Evolutionary conservation across 2,329 filamentous ascomycete genomes (phyloP).

Genomic region (Bipolaris victoriae): DNA sequence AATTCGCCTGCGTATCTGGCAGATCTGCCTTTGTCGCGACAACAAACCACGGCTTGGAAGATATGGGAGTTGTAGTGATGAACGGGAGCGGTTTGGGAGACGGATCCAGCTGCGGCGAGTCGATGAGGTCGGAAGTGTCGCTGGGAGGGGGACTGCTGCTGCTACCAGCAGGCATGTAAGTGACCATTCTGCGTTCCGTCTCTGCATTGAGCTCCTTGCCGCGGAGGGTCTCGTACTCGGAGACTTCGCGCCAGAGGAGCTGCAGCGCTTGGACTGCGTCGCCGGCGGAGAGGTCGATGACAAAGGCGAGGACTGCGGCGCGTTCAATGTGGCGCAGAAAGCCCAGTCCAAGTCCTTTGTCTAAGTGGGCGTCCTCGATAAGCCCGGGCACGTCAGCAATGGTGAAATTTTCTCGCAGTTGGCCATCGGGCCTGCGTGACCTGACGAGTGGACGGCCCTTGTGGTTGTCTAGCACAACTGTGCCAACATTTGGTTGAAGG

Average conservation of each 20-base stretch:
- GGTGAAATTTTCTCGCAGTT: conserved; percentile 78
- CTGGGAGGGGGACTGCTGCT: conserved; percentile 17
- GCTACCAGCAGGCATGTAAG: conserved; percentile 50
- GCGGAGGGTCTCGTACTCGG: conserved; percentile 82
- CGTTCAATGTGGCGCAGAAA: conserved; percentile 95
- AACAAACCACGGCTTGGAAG: conserved; percentile 96
- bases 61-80: conserved; percentile 70
- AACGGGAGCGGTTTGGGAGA: conserved; percentile 51
- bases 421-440: conserved; percentile 53
- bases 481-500: conserved; percentile 91
- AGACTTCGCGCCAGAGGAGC: conserved; percentile 87
- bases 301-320: conserved; percentile 90
- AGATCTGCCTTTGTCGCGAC: conserved; percentile 92
- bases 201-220: conserved; percentile 72
- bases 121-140: conserved; percentile 27
- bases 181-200: conserved; percentile 66
- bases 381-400: conserved; percentile 95
- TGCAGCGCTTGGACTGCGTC: conserved; percentile 81
- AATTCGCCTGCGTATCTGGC: conserved; percentile 79
- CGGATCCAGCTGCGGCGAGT: conserved; percentile 32
- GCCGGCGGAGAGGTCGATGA: conserved; percentile 81
- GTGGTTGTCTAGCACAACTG: conserved; percentile 88
- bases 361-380: conserved; percentile 89
- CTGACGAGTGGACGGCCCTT: conserved; percentile 71
- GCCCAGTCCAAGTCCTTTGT: conserved; percentile 86